These are phyloP conservation scores for Toxicodendron radicans DNA, from an alignment of 345 rosid genomes.

Conservation along the genomic window DNA sequence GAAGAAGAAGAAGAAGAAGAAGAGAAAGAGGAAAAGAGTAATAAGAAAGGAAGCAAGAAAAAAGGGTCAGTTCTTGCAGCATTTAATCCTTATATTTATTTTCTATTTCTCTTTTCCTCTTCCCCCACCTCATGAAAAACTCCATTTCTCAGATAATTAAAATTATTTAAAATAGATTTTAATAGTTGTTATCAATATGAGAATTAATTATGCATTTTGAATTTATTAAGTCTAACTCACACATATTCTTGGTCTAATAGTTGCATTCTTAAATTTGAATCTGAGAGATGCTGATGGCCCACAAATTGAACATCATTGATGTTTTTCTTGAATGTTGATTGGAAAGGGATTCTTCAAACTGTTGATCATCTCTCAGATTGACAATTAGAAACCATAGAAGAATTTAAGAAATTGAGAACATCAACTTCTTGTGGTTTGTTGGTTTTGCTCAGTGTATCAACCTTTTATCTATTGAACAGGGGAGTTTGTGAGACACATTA, in stretches of 20 bases:
- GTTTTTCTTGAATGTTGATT: not conserved
- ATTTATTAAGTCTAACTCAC: not conserved
- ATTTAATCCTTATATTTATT: conserved; percentile 2
- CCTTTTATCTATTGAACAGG: not conserved
- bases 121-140: not conserved
- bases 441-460: not conserved
- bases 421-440: not conserved
- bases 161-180: not conserved
- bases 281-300: not conserved
- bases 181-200: not conserved
- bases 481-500: not conserved
- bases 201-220: not conserved
- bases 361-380: not conserved
- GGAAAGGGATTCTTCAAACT: not conserved
- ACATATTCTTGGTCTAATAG: not conserved
- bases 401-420: conserved; percentile 4
- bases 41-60: conserved; percentile 42
- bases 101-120: conserved; percentile 7
- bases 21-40: conserved; percentile 34
- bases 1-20: conserved; percentile 28
- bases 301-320: not conserved
- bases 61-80: conserved; percentile 37
- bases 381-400: not conserved
- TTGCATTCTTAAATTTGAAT: not conserved
- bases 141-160: not conserved